Evolutionary conservation across 1,284 basidiomycete species (phyloP), one percentile per base, ranked within the genome.

Genomic region (Trametes versicolor): DNA sequence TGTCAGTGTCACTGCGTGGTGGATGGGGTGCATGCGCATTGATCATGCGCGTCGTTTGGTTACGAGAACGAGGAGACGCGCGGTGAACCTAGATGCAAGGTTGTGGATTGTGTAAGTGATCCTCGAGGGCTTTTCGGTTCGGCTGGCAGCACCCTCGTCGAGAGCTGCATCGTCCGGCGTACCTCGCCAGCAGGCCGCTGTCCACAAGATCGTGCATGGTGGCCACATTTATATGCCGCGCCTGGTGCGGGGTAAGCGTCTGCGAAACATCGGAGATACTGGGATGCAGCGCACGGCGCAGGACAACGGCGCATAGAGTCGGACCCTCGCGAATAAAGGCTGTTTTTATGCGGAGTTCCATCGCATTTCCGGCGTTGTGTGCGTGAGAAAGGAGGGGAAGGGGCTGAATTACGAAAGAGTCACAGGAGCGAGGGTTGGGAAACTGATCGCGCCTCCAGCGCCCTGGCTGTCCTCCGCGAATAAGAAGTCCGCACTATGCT

Each of bases 401-500:
- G 52, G 21, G 36, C 52, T 51, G 56, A 54, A 62, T 64, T 67
- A 64, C 63, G 66, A 60, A 60, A 65, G 52, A 65, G 64, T 68
- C 61, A 67, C 61, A 60, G 63, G 64, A 29, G 67, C 63, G 54
- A 45, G 49, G 25, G 63, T 67, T 66, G 65, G 63, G 66, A 67
- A 67, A 63, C 53, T 70, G 68, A 70, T 67, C 64, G 68, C 65
- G 65, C 61, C 63, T 70, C 64, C 62, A 65, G 68, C 68, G 68
- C 65, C 57, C 68, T 67, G 63, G 60, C 57, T 54, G 50, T 60
- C 65, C 54, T 58, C 56, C 60, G 66, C 60, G 68, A 66, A 67
- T 70, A 66, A 66, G 62, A 67, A 66, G 50, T 66, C 52, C 52
- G 58, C 63, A 57, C 50, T 60, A 70, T 68, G 64, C 48, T 63